Percentiles rank a stretch among this genome's conserved stretches.
These are phyloP conservation scores for Trypanosomatidae sp. DNA, from an alignment of 208 protist genomes.

Conservation along the genomic window DNA sequence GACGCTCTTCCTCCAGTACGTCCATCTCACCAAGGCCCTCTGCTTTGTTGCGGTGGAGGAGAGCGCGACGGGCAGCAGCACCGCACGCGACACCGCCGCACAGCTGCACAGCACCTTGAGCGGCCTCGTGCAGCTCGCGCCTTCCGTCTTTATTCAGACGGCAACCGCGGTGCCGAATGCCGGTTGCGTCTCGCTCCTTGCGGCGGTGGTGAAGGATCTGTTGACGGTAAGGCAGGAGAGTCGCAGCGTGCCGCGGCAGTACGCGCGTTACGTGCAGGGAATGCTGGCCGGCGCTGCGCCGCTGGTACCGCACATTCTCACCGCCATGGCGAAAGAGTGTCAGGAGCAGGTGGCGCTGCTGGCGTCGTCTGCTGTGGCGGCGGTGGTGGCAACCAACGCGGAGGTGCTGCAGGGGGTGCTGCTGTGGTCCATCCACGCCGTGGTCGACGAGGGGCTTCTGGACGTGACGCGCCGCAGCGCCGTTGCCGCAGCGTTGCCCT, in stretches of 20 bases:
- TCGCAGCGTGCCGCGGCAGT: slow-evolving; percentile 19
- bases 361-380: neutral
- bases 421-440: slow-evolving; percentile 20
- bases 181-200: slow-evolving; percentile 13
- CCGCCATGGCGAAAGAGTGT: slow-evolving; percentile 9
- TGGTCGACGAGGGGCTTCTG: slow-evolving; percentile 22
- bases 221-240: slow-evolving; percentile 17
- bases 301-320: slow-evolving; percentile 18
- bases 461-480: slow-evolving; percentile 9
- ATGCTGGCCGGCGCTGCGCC: slow-evolving; percentile 17
- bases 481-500: slow-evolving; percentile 20
- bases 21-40: slow-evolving; percentile 21
- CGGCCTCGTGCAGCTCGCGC: slow-evolving; percentile 18
- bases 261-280: slow-evolving; percentile 18
- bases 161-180: too few species aligned
- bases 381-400: slow-evolving; percentile 14
- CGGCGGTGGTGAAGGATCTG: slow-evolving; percentile 20
- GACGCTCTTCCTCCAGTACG: slow-evolving; percentile 20
- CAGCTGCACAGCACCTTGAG: slow-evolving; percentile 21
- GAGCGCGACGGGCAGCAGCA: slow-evolving; percentile 14
- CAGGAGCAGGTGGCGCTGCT: slow-evolving; percentile 10
- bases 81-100: slow-evolving; percentile 4
- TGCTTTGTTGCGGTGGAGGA: slow-evolving; percentile 17
- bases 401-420: slow-evolving; percentile 22
- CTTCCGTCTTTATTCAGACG: too few species aligned